These are phyloP conservation scores for Cornus kousa DNA, from an alignment of 148 eudicot species.

Conservation along the genomic window DNA sequence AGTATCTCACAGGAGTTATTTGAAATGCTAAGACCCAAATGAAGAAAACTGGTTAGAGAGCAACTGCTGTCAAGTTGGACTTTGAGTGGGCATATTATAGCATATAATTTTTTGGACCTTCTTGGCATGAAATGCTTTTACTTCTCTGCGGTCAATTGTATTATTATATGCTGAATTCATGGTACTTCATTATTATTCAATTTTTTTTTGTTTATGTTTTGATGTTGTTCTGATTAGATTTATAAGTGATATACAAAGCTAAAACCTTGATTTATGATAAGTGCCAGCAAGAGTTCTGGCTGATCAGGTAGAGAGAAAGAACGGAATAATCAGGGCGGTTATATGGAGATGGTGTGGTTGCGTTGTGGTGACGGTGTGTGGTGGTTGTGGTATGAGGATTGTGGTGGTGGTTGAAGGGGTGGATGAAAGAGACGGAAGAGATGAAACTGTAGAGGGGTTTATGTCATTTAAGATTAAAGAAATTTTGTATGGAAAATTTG, in stretches of 20 bases:
- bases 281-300: background rate
- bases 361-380: no score
- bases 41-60: constrained; percentile 2
- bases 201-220: background rate
- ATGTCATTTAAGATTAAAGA: no score
- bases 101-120: no score
- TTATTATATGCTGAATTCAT: background rate
- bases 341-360: no score
- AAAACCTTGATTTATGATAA: background rate
- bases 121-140: background rate
- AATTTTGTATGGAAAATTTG: no score
- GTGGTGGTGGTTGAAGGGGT: no score
- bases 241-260: background rate
- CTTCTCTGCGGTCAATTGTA: background rate
- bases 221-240: background rate
- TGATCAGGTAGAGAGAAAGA: background rate
- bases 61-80: no score
- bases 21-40: background rate
- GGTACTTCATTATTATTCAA: background rate
- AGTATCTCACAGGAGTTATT: background rate
- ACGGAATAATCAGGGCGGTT: constrained; percentile 22
- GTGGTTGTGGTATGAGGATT: no score
- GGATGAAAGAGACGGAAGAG: no score
- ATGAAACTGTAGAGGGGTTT: no score
- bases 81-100: no score